These are phyloP conservation scores for Cokeromyces recurvatus DNA, from an alignment of 371 early-diverging fungal species.

Conservation along the genomic window DNA sequence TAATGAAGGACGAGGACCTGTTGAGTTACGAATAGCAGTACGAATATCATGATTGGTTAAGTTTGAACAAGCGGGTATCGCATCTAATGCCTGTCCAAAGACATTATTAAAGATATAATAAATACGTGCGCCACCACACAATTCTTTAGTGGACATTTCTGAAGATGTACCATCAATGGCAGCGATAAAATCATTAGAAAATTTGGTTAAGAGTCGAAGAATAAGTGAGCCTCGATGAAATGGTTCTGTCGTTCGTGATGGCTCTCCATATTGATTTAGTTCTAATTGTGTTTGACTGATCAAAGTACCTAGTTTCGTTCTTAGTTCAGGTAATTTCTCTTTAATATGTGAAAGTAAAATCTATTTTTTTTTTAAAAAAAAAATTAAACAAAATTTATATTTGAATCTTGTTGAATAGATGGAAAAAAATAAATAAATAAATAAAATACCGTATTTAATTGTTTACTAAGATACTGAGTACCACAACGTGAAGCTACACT, in stretches of 20 bases:
- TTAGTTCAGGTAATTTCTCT: slow-evolving; percentile 79
- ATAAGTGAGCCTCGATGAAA: slow-evolving; percentile 61
- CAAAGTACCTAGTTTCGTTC: slow-evolving; percentile 72
- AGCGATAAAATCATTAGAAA: slow-evolving; percentile 75
- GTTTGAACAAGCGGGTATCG: slow-evolving; percentile 73
- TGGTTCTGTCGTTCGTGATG: slow-evolving; percentile 43
- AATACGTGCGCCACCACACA: slow-evolving; percentile 90
- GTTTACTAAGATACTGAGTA: slow-evolving; percentile 73
- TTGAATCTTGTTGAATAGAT: background rate
- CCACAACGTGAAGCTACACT: slow-evolving; percentile 82
- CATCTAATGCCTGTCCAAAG: slow-evolving; percentile 78
- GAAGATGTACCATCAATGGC: slow-evolving; percentile 79
- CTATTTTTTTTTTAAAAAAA: too few relatives aligned
- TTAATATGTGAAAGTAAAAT: slow-evolving; percentile 80
- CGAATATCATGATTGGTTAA: slow-evolving; percentile 80
- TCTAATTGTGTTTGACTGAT: slow-evolving; percentile 83
- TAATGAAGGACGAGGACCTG: slow-evolving; percentile 81
- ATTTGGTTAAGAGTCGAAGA: slow-evolving; percentile 76
- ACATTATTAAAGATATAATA: slow-evolving; percentile 89
- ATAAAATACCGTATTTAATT: slow-evolving; percentile 64
- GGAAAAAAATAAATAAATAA: background rate
- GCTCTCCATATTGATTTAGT: slow-evolving; percentile 70
- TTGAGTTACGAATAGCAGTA: slow-evolving; percentile 87
- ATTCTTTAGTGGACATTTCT: slow-evolving; percentile 88
- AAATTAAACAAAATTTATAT: background rate